Evolutionary conservation across 257 asterid genomes (phyloP).

Genomic region (Nicotiana benthamiana): DNA sequence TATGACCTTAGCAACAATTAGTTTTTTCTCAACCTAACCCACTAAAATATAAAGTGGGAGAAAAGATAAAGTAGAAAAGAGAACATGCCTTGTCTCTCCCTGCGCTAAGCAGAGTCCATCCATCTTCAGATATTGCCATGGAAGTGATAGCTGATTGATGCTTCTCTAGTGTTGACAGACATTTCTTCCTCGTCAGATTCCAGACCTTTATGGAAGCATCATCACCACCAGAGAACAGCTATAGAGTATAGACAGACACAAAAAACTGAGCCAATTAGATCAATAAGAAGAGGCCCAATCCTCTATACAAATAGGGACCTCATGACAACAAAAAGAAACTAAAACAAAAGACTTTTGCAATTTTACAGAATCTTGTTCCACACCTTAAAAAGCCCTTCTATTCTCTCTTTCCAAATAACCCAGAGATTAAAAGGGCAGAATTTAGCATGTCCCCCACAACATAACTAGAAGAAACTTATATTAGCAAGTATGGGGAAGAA

Average conservation of each 20-base stretch:
- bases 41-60: not conserved
- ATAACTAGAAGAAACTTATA: not conserved
- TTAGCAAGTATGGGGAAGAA: not conserved
- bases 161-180: conserved; percentile 62
- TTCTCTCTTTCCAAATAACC: no score
- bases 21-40: not conserved
- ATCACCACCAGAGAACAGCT: conserved; percentile 89
- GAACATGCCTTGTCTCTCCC: conserved; percentile 87
- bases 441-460: not conserved
- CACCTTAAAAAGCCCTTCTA: no score
- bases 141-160: conserved; percentile 93
- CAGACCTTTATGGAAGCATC: conserved; percentile 69
- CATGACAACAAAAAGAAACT: not conserved
- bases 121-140: conserved; percentile 78
- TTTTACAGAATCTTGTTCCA: no score
- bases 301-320: no score
- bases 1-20: not conserved
- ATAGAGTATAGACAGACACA: conserved; percentile 29
- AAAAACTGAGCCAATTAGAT: not conserved
- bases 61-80: not conserved
- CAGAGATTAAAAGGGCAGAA: not conserved
- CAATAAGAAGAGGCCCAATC: not conserved
- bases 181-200: conserved; percentile 74
- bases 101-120: conserved; percentile 78
- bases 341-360: no score